Percentiles rank a stretch among this genome's conserved stretches.
phyloP scores from a whole-genome alignment of 345 rosid species.

The Hibiscus trionum region DNA sequence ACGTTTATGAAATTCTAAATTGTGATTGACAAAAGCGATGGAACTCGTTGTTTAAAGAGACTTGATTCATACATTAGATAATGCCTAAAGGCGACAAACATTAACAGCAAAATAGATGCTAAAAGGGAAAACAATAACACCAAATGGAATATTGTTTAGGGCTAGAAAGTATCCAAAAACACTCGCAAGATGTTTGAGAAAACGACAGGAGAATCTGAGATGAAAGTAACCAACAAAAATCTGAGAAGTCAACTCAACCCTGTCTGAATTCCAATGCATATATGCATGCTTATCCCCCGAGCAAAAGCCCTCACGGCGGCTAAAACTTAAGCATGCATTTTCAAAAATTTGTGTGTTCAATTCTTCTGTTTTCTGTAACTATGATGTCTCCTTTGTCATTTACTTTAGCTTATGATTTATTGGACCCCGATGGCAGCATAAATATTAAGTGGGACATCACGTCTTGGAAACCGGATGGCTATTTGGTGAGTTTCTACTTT shows the following conservation, averaged over 20 bases:
- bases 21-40: neutral
- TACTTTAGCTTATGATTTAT: conserved; percentile 40
- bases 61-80: neutral
- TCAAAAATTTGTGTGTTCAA: neutral
- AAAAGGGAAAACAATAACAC: neutral
- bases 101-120: neutral
- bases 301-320: neutral
- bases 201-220: neutral
- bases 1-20: neutral
- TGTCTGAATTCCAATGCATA: neutral
- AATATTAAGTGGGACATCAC: conserved; percentile 67
- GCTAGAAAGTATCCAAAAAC: too few relatives aligned
- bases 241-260: neutral
- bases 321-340: neutral
- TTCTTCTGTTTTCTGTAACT: neutral
- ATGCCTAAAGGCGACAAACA: neutral
- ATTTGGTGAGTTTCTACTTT: conserved; percentile 36
- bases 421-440: conserved; percentile 59
- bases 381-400: neutral
- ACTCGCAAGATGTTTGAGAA: neutral
- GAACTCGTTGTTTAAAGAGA: neutral
- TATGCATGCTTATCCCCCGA: neutral
- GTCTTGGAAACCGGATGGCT: conserved; percentile 64
- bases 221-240: neutral
- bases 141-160: neutral